Base-by-base conservation (phyloP, 2,329 filamentous ascomycete genomes). In the Nothomitra cinnamomea region DNA sequence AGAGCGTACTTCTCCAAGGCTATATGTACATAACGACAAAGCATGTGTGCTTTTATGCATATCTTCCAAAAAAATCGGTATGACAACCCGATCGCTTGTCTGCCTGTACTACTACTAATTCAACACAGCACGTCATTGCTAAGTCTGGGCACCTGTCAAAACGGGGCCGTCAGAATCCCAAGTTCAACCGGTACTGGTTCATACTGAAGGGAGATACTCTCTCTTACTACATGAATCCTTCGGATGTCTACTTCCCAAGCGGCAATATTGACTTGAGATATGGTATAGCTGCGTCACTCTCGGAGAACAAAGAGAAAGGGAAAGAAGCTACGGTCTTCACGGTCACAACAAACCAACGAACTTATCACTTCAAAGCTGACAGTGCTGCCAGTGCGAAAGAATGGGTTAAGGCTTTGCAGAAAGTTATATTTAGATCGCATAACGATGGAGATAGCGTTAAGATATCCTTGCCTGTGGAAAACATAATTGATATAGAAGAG, bases 361-460 rank as follows among this genome's bases (percentile, higher is more conserved):
- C 80, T 1, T 95, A 92, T 67, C 77, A 87, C 61, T 94, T 96
- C 71, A 81, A 80, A 62, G 92, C 90, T 38, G 92, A 98, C 64
- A 95, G 87, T 63, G 75, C 79, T 1, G 76, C 82, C 2, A 95
- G 86, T 63, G 92, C 92, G 10, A 92, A 87, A 65, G 92, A 96
- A 71, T 98, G 92, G 92, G 89, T 95, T 47, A 92, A 92, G 67
- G 81, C 85, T 53, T 72, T 98, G 24, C 90, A 95, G 63, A 85
- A 92, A 56, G 89, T 95, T 60, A 95, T 96, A 55, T 96, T 96
- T 64, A 78, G 89, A 51, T 90, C 88, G 10, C 89, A 94, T 68
- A 96, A 96, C 62, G 90, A 95, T 58, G 90, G 92, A 8, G 89
- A 95, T 64, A 95, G 89, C 63, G 87, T 98, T 65, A 96, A 96